Base-by-base conservation (phyloP, 2,329 filamentous ascomycete species). In the Chaetomium sp. region DNA sequence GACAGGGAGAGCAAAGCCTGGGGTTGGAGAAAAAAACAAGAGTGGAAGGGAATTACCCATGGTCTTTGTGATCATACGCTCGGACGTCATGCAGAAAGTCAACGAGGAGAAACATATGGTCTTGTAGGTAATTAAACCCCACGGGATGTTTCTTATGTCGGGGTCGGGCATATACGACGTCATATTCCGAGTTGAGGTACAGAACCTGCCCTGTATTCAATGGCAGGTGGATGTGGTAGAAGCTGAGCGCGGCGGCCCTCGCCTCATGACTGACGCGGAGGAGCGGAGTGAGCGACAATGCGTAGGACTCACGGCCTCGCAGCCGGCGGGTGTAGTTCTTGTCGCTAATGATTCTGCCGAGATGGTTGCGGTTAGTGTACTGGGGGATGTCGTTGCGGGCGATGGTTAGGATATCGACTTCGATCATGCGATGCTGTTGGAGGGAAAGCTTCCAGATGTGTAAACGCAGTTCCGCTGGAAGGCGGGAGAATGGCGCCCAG, bases 221-320 rank as follows among this genome's bases (percentile, higher is more conserved):
- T 32, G 49, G 57, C 2, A 56, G 32, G 12, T 52, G 57, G 5
- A 59, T 14, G n/a, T 51, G 54, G 54, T 59, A 59, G 49, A 51
- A 59, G 2, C 19, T 9, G 45, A 54, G 56, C 8, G 56, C 42
- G 14, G 53, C 53, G n/a, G 14, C 37, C 34, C 56, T 42, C 27
- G 56, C 49, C 53, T 59, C 53, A 37, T 56, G 37, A 12, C 12
- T n/a, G 4, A 56, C 55, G 38, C 40, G 33, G 11, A 56, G 49
- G 10, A 59, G 49, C 27, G 54, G 51, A 36, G 41, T 57, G 19
- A 55, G 46, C 5, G 48, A 52, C 12, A 32, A 53, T 2, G 38
- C 27, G 38, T 35, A 36, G 8, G 37, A 35, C 45, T 27, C 41
- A 10, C 35, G 14, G 32, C 33, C 42, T 4, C 41, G 11, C n/a